A percentile compares a stretch with the other conserved stretches of the same genome.
phyloP scores from a whole-genome alignment of 345 rosid species.

The Pistacia atlantica region DNA sequence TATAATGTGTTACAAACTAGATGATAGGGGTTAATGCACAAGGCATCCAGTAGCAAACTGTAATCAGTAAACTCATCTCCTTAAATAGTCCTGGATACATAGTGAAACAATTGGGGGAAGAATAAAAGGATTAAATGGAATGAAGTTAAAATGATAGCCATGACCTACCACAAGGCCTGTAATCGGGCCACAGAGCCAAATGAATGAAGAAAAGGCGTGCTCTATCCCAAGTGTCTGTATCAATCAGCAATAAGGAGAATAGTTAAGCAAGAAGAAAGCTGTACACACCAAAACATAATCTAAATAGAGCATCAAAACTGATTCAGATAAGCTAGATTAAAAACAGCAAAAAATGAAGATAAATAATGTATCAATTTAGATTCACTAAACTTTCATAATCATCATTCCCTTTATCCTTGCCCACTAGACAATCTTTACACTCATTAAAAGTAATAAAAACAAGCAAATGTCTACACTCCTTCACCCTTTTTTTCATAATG shows the following conservation, averaged over 20 bases:
- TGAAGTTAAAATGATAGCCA: conserved; percentile 4
- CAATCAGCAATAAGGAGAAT: conserved; percentile 30
- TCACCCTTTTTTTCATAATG: neutral
- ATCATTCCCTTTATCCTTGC: neutral
- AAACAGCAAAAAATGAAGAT: neutral
- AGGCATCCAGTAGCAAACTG: neutral
- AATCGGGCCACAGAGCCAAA: conserved; percentile 98
- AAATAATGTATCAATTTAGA: neutral
- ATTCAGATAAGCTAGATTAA: neutral
- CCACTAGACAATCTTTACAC: conserved; percentile 1
- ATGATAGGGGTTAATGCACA: neutral
- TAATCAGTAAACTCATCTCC: conserved; percentile 2
- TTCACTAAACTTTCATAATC: neutral
- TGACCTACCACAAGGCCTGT: conserved; percentile 96
- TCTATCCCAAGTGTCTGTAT: conserved; percentile 94
- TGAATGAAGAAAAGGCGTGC: conserved; percentile 96
- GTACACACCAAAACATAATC: conserved; percentile 11
- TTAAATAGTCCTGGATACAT: conserved; percentile 10
- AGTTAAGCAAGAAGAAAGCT: conserved; percentile 16
- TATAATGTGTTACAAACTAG: neutral
- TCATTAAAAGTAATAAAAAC: conserved; percentile 2
- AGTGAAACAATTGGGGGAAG: conserved; percentile 1
- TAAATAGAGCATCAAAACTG: neutral
- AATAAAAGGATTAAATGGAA: neutral
- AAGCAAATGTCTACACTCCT: neutral